Evolutionary conservation across 768 basidiomycete genomes (phyloP).

Genomic region (Macrolepiota albuminosa): DNA sequence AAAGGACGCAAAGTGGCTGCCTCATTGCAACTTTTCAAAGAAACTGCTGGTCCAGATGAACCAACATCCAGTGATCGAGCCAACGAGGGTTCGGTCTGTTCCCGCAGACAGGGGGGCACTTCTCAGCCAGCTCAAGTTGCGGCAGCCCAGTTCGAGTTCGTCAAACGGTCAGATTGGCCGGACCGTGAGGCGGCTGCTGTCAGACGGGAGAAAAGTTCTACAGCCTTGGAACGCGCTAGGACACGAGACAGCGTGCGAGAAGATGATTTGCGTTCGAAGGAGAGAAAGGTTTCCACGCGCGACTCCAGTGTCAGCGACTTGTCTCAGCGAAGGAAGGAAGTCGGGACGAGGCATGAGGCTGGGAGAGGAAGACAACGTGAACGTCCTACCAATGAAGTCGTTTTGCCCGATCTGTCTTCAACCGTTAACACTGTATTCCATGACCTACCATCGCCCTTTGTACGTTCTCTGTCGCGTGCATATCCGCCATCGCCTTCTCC

Average conservation of each 20-base stretch:
- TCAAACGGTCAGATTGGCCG: conserved; percentile 83
- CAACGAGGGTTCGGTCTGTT: conserved; percentile 20
- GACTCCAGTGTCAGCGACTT: conserved; percentile 45
- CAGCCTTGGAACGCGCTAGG: conserved; percentile 50
- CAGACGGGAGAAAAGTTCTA: conserved; percentile 63
- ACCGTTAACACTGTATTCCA: conserved; percentile 22
- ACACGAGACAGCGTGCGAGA: conserved; percentile 42
- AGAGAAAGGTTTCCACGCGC: conserved; percentile 33
- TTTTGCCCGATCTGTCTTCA: conserved; percentile 25
- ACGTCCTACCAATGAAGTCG: conserved; percentile 39
- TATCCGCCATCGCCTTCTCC: conserved; percentile 56
- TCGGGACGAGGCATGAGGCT: conserved; percentile 33
- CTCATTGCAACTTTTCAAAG: conserved; percentile 77
- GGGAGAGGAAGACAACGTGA: conserved; percentile 62
- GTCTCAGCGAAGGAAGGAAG: conserved; percentile 54
- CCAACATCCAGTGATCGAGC: conserved; percentile 24
- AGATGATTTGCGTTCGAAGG: conserved; percentile 27
- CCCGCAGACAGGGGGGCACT: conserved; percentile 28
- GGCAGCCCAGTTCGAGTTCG: conserved; percentile 72
- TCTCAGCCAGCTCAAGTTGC: conserved; percentile 50
- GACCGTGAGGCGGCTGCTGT: conserved; percentile 71
- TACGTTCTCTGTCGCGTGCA: conserved; percentile 37
- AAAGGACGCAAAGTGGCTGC: conserved; percentile 83
- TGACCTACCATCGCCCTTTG: conserved; percentile 34
- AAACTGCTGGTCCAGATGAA: conserved; percentile 46